phyloP scores from a whole-genome alignment of 805 yeast species.

The Candida oleophila region DNA sequence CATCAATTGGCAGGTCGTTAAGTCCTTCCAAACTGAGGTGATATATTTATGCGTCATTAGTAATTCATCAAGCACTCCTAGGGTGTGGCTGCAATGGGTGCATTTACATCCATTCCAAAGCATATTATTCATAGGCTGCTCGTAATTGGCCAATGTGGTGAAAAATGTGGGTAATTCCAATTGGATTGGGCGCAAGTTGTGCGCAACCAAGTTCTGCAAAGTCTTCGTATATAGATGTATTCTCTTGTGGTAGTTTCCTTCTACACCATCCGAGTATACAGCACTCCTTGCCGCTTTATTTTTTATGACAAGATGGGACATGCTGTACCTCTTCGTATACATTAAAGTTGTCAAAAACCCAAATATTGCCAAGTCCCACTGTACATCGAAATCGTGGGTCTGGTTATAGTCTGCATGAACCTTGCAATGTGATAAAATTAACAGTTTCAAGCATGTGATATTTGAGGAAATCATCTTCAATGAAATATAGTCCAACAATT shows the following conservation, averaged over 20 bases:
- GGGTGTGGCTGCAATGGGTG: conserved; percentile 46
- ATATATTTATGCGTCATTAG: conserved; percentile 63
- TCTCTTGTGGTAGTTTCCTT: conserved; percentile 69
- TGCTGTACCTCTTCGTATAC: conserved; percentile 18
- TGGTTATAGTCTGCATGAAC: not conserved
- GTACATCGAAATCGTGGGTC: not conserved
- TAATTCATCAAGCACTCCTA: conserved; percentile 57
- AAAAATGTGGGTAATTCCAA: conserved; percentile 60
- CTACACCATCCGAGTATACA: conserved; percentile 60
- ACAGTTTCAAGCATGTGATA: conserved; percentile 27
- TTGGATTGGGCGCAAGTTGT: conserved; percentile 34
- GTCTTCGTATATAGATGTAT: conserved; percentile 47
- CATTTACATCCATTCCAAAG: conserved; percentile 82
- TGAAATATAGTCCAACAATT: conserved; percentile 38
- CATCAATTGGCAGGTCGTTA: conserved; percentile 58
- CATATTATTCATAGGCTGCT: conserved; percentile 64
- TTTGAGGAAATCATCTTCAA: conserved; percentile 18
- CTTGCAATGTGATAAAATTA: conserved; percentile 30
- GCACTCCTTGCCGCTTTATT: conserved; percentile 63
- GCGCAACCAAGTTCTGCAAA: conserved; percentile 40
- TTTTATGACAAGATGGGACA: conserved; percentile 48
- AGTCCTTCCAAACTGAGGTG: conserved; percentile 49
- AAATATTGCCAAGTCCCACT: conserved; percentile 10
- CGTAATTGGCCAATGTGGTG: conserved; percentile 64
- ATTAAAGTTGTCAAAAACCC: conserved; percentile 5